Evolutionary conservation across 163 green algal genomes (phyloP), one percentile per base, ranked within the genome.

Genomic region (Chlamydomonas reinhardtii): DNA sequence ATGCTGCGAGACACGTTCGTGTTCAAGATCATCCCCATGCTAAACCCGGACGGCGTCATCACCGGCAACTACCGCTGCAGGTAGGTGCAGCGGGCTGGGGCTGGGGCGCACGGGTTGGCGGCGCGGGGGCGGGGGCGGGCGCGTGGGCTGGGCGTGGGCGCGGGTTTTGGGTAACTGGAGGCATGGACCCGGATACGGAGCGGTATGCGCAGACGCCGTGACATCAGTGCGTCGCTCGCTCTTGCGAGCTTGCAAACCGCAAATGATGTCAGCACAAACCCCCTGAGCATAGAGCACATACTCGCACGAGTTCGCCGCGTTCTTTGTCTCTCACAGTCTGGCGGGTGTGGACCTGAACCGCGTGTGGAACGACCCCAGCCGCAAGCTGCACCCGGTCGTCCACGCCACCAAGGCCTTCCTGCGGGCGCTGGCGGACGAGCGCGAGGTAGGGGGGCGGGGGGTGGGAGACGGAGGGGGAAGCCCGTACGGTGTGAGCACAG

Each of bases 21-120:
- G 66, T 92, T 93, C 78, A 92, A 93, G 72, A 54, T 96, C 39
- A 81, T 96, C 0, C 95, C 95, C 43, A 96, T 97, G 93, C 88
- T 97, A 37, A 97, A 97, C 89, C 94, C 94, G 32, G 95, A 97
- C 72, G 95, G 95, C 35, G 92, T 94, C 6, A 84, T 93, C 66
- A 82, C 84, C 0, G 94, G 94, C 62, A 95, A 96, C 90, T 97
- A 97, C 89, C 87, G 94, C 20, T 94, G 82, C 82, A 87, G 82
- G 82, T 87, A 37, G 75, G 87, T n/a, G n/a, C n/a, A n/a, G 43
- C 17, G 9, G 65, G 56, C 17, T 6, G 59, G 59, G 59, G 59
- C 24, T 24, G 20, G 1, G 59, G 3, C 6, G 14, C 17, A 43
- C 15, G 72, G 72, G 24, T 8, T 34, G 39, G 14, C 25, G 25